Percentiles rank a stretch among this genome's conserved stretches.
Evolutionary conservation across 1,284 basidiomycete genomes (phyloP).

Genomic region (Coniferiporia weirii): DNA sequence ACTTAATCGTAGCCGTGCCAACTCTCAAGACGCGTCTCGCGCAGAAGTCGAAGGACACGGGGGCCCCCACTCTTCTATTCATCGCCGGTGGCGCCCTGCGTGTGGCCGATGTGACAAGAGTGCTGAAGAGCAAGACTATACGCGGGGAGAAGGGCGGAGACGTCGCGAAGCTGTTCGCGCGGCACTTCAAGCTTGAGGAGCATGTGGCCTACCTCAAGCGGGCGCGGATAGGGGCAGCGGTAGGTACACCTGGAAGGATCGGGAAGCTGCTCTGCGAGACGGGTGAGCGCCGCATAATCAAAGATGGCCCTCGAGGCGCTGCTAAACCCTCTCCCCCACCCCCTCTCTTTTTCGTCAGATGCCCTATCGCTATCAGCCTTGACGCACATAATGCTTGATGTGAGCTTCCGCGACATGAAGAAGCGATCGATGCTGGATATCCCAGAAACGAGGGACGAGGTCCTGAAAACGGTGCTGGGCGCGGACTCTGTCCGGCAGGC

Average conservation of each 20-base stretch:
- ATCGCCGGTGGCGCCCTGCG: slow-evolving; percentile 74
- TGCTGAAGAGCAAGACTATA: slow-evolving; percentile 61
- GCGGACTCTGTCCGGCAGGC: slow-evolving; percentile 53
- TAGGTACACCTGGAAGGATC: slow-evolving; percentile 77
- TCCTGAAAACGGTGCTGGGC: slow-evolving; percentile 71
- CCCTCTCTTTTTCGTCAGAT: slow-evolving; percentile 37
- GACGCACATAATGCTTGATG: slow-evolving; percentile 76
- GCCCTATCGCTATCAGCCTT: slow-evolving; percentile 65
- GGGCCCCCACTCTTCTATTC: slow-evolving; percentile 74
- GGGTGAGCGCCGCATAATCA: slow-evolving; percentile 39
- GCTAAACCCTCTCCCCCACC: no score
- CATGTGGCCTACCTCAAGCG: slow-evolving; percentile 71
- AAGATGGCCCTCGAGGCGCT: not conserved
- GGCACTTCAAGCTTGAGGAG: slow-evolving; percentile 78
- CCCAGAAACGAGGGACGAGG: slow-evolving; percentile 73
- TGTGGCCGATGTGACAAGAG: slow-evolving; percentile 69
- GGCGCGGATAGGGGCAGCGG: slow-evolving; percentile 72
- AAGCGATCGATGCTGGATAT: slow-evolving; percentile 72
- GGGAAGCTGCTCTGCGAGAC: slow-evolving; percentile 75
- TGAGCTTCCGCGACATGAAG: slow-evolving; percentile 67
- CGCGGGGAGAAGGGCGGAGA: slow-evolving; percentile 75
- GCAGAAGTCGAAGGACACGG: slow-evolving; percentile 67
- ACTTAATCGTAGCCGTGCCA: slow-evolving; percentile 50
- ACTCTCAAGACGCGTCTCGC: slow-evolving; percentile 60
- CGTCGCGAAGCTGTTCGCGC: slow-evolving; percentile 82